Percentiles rank a stretch among this genome's conserved stretches.
Evolutionary conservation across 2,329 filamentous ascomycete genomes (phyloP).

Genomic region (Phyllachora maydis): DNA sequence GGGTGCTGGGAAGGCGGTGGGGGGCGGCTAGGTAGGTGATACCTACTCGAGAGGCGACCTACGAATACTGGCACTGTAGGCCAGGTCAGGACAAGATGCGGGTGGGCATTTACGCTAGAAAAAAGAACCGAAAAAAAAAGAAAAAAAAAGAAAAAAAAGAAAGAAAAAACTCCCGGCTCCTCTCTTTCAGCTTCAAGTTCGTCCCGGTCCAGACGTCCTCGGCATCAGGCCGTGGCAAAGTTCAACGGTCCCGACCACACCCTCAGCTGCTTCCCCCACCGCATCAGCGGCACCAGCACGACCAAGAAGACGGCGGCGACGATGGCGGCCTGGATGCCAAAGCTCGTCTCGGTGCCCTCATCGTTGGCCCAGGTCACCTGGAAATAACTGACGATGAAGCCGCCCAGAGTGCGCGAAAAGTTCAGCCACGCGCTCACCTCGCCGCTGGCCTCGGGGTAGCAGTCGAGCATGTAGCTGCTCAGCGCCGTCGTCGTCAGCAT

Average conservation of each 20-base stretch:
- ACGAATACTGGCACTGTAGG: no score
- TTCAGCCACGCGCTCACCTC: conserved; percentile 32
- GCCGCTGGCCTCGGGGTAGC: conserved; percentile 31
- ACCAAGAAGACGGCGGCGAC: conserved; percentile 9
- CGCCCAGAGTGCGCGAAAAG: conserved; percentile 22
- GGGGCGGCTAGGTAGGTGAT: no score
- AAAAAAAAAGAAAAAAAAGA: no score
- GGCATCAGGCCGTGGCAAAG: conserved; percentile 11
- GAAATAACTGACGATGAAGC: conserved; percentile 29
- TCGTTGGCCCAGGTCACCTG: conserved; percentile 25
- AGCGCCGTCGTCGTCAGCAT: conserved; percentile 31
- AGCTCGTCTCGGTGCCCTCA: conserved; percentile 19
- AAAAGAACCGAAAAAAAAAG: no score
- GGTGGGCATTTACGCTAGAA: no score
- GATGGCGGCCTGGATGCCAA: conserved; percentile 24
- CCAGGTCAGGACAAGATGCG: no score
- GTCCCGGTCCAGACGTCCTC: no score
- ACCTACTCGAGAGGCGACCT: no score
- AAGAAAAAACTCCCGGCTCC: no score
- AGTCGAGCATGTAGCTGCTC: conserved; percentile 29
- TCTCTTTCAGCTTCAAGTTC: no score
- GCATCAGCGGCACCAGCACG: conserved; percentile 8
- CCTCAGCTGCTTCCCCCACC: conserved; percentile 11
- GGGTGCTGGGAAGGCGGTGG: no score
- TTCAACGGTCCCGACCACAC: conserved; percentile 12